Percentiles rank a stretch among this genome's conserved stretches.
Evolutionary conservation across 352 stramenopile genomes (phyloP).

Genomic region (Globisporangium echinulatum): DNA sequence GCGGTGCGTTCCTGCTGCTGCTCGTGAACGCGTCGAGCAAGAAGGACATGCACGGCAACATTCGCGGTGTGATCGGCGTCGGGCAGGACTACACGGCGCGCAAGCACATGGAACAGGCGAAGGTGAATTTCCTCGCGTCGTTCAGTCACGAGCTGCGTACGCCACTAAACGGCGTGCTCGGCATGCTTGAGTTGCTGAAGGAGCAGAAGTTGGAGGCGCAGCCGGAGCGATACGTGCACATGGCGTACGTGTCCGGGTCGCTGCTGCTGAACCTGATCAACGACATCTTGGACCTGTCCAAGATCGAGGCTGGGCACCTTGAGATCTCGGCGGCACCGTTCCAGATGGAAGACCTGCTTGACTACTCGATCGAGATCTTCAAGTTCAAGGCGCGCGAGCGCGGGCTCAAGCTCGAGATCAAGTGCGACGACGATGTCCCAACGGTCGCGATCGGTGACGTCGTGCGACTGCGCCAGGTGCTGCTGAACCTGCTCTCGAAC

Average conservation of each 20-base stretch:
- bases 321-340: conserved; percentile 85
- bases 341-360: conserved; percentile 68
- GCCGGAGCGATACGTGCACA: conserved; percentile 73
- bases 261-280: conserved; percentile 90
- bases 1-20: conserved; percentile 53
- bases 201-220: conserved; percentile 66
- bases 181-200: conserved; percentile 78
- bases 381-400: conserved; percentile 83
- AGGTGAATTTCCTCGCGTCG: conserved; percentile 83
- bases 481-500: conserved; percentile 83
- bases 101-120: conserved; percentile 82
- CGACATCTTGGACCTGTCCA: conserved; percentile 90
- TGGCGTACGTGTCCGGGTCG: conserved; percentile 79
- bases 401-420: conserved; percentile 79
- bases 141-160: conserved; percentile 84
- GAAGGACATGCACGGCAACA: conserved; percentile 88
- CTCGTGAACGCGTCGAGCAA: conserved; percentile 83
- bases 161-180: conserved; percentile 74
- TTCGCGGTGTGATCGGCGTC: conserved; percentile 90
- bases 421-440: conserved; percentile 55
- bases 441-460: conserved; percentile 74
- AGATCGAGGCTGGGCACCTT: conserved; percentile 90
- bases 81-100: conserved; percentile 90
- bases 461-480: conserved; percentile 65
- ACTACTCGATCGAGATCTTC: conserved; percentile 90